Conservation (phyloP, 2,329 filamentous ascomycete species). For the Trichoderma endophyticum region DNA sequence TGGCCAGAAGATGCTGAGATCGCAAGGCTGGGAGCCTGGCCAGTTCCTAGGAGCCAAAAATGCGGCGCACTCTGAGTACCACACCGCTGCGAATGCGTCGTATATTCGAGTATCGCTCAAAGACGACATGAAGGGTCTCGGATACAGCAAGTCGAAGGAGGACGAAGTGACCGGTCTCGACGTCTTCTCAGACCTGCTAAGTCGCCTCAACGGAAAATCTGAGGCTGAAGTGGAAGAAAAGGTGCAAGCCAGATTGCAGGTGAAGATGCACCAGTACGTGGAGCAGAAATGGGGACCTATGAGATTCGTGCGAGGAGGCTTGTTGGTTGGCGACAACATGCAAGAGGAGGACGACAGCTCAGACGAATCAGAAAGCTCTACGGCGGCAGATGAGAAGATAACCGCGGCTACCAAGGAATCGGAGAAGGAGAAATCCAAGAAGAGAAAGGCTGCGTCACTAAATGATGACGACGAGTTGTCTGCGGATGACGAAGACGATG, state of each 20-base stretch:
- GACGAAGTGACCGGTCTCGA: slow-evolving; percentile 82
- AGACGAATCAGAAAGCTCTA: slow-evolving; percentile 26
- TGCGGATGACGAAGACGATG: slow-evolving; percentile 22
- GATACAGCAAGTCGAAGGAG: slow-evolving; percentile 71
- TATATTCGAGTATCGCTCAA: slow-evolving; percentile 84
- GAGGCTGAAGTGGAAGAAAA: slow-evolving; percentile 71
- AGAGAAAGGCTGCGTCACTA: slow-evolving; percentile 45
- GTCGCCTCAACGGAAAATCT: slow-evolving; percentile 83
- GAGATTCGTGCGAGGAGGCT: slow-evolving; percentile 83
- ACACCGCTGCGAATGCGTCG: slow-evolving; percentile 76
- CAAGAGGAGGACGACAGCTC: slow-evolving; percentile 33
- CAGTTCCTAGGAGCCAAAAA: slow-evolving; percentile 75
- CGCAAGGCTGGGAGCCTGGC: slow-evolving; percentile 89
- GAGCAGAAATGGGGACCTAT: slow-evolving; percentile 75
- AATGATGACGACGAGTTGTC: slow-evolving; percentile 28
- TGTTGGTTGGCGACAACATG: slow-evolving; percentile 58
- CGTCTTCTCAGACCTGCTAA: slow-evolving; percentile 80
- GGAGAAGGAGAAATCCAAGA: slow-evolving; percentile 48
- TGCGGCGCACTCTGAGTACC: slow-evolving; percentile 69
- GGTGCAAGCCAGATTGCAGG: slow-evolving; percentile 62
- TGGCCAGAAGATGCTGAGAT: slow-evolving; percentile 82
- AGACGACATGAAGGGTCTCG: slow-evolving; percentile 87
- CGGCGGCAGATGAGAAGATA: not conserved
- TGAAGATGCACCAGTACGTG: slow-evolving; percentile 70
- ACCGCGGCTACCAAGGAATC: slow-evolving; percentile 35